Base-by-base conservation (phyloP, 176 grass and related monocot genomes). In the Oryza rufipogon region DNA sequence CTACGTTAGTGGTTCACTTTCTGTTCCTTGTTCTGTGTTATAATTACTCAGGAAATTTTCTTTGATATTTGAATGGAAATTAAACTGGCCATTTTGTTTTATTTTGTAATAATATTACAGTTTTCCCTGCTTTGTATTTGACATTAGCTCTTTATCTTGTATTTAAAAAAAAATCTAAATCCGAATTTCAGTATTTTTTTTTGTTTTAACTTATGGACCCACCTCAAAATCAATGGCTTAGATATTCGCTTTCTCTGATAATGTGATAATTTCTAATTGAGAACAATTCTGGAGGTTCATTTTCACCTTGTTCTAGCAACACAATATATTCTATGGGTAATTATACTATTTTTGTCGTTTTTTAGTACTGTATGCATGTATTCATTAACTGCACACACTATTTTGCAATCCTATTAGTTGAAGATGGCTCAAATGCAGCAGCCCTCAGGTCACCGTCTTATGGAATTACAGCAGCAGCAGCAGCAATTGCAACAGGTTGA, bases 341-440 rank as follows among this genome's bases (percentile, higher is more conserved):
- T 66, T 51, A 7, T 38, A 67, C n/a, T 36, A 76, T 58, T 54
- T 77, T 58, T 58, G 16, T 58, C 2, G 13, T 30, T 52, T 80
- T n/a, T 51, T 23, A 63, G 13, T 75, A 64, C 38, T 49, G 1
- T 75, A 9, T 75, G 22, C 67, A 69, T 70, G 5, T 67, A 75
- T 42, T 25, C 69, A 69, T 60, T 79, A 26, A 63, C 68, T 79
- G 20, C 66, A 83, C 30, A 61, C 52, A 70, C 15, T 84, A 64
- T 75, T 83, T 87, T 90, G 84, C 51, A 54, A 87, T 76, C 22
- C 13, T 84, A 70, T 86, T 91, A 94, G 89, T 86, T 98, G 86
- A 92, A 99, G 73, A 81, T 83, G 88, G 73, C 81, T 39, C 93
- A 92, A 75, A 96, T 94, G 89, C 96, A 94, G 63, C 96, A 95